Percentiles rank a stretch among this genome's conserved stretches.
These are phyloP conservation scores for Pseudogymnoascus sp. DNA, from an alignment of 2,329 filamentous ascomycete species.

Conservation along the genomic window DNA sequence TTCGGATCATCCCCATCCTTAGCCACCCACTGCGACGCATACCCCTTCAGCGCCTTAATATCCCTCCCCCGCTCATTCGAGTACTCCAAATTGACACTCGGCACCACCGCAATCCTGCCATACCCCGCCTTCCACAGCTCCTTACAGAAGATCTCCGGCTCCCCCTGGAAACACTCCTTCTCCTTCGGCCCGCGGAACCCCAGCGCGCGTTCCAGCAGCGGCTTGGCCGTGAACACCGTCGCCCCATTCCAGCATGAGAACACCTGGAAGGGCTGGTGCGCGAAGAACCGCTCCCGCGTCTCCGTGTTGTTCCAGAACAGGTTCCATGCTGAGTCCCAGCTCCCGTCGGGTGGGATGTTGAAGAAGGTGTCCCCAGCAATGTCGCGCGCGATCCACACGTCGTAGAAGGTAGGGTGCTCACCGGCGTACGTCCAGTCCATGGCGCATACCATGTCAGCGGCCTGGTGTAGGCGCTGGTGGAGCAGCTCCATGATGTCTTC, in stretches of 20 bases:
- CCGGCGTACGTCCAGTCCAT: slow-evolving; percentile 48
- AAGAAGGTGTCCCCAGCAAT: slow-evolving; percentile 49
- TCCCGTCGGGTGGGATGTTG: slow-evolving; percentile 40
- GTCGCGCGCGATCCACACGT: slow-evolving; percentile 46
- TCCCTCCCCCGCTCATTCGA: slow-evolving; percentile 34
- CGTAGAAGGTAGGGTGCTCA: slow-evolving; percentile 43
- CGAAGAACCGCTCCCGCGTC: slow-evolving; percentile 28
- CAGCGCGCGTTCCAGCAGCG: slow-evolving; percentile 36
- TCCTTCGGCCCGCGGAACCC: slow-evolving; percentile 35
- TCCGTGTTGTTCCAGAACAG: slow-evolving; percentile 44
- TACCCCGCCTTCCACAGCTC: slow-evolving; percentile 45
- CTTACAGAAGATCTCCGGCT: slow-evolving; percentile 48
- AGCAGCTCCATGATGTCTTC: slow-evolving; percentile 51
- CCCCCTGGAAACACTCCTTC: slow-evolving; percentile 44
- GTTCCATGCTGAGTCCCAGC: slow-evolving; percentile 40
- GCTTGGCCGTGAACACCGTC: slow-evolving; percentile 38
- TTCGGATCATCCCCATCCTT: slow-evolving; percentile 19
- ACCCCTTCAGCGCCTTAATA: slow-evolving; percentile 45
- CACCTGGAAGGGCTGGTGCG: slow-evolving; percentile 45
- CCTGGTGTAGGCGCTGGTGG: slow-evolving; percentile 37
- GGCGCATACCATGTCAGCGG: slow-evolving; percentile 48
- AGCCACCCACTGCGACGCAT: slow-evolving; percentile 30
- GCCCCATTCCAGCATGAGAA: slow-evolving; percentile 56
- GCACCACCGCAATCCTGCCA: slow-evolving; percentile 47
- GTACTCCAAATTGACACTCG: slow-evolving; percentile 48